phyloP scores from a whole-genome alignment of 2,329 filamentous ascomycete species.

The Cladosporium colombiae region DNA sequence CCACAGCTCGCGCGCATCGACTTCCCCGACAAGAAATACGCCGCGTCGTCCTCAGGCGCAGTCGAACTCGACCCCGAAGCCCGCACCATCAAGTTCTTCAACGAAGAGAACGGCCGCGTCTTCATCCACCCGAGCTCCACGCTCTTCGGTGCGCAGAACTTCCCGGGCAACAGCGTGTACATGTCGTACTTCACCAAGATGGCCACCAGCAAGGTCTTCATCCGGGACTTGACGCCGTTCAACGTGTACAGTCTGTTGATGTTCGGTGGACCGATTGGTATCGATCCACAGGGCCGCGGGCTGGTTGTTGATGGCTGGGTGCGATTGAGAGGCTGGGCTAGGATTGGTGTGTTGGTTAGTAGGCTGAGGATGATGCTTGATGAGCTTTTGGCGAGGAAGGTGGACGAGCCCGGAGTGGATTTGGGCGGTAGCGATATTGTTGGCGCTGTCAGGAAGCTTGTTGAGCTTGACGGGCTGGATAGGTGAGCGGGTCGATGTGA shows the following conservation, averaged over 20 bases:
- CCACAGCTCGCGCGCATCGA: conserved; percentile 91
- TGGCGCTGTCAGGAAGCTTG: conserved; percentile 72
- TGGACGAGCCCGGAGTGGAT: conserved; percentile 66
- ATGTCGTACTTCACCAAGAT: conserved; percentile 92
- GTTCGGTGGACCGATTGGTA: conserved; percentile 79
- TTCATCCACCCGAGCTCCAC: conserved; percentile 91
- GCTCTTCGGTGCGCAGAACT: conserved; percentile 79
- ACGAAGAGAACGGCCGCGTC: conserved; percentile 76
- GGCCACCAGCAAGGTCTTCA: conserved; percentile 86
- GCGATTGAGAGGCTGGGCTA: conserved; percentile 82
- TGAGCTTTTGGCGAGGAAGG: conserved; percentile 74
- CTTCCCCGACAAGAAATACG: conserved; percentile 95
- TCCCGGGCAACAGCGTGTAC: conserved; percentile 73
- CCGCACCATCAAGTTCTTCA: conserved; percentile 88
- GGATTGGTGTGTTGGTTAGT: conserved; percentile 86
- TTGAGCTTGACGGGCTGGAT: conserved; percentile 76
- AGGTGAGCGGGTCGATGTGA: conserved; percentile 25
- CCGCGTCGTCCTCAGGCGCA: conserved; percentile 79
- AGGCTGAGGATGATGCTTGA: conserved; percentile 85
- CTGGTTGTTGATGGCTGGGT: conserved; percentile 93
- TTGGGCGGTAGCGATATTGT: conserved; percentile 64
- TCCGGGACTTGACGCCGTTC: conserved; percentile 88
- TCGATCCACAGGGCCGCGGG: conserved; percentile 85
- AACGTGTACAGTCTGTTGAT: conserved; percentile 86
- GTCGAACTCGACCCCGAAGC: conserved; percentile 94